Evolutionary conservation across 2,329 filamentous ascomycete genomes (phyloP).

Genomic region (Sporothrix phasma): DNA sequence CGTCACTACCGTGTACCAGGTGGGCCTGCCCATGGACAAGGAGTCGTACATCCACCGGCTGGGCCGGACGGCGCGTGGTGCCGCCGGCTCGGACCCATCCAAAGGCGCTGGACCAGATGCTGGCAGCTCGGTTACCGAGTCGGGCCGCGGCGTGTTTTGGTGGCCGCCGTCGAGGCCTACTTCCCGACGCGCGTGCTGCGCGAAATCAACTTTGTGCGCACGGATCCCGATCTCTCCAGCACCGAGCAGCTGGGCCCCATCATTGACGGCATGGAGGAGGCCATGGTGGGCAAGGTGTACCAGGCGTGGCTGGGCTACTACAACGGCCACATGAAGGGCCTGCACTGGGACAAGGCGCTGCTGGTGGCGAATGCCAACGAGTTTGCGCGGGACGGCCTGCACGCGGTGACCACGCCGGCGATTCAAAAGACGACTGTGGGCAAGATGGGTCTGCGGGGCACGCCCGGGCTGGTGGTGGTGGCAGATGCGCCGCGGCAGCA

Average conservation of each 20-base stretch:
- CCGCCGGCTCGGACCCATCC: constrained; percentile 44
- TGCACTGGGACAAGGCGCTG: constrained; percentile 33
- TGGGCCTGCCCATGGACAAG: constrained; percentile 48
- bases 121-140: constrained; percentile 35
- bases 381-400: constrained; percentile 39
- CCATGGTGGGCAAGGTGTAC: constrained; percentile 40
- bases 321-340: constrained; percentile 39
- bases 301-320: constrained; percentile 49
- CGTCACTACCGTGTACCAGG: constrained; percentile 57
- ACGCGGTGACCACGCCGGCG: constrained; percentile 36
- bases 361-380: constrained; percentile 43
- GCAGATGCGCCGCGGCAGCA: constrained; percentile 30
- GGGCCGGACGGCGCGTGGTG: constrained; percentile 56
- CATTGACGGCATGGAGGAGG: constrained; percentile 35
- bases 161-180: constrained; percentile 41
- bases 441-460: constrained; percentile 50
- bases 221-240: constrained; percentile 36
- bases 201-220: constrained; percentile 43
- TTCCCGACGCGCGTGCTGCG: constrained; percentile 42
- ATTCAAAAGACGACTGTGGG: constrained; percentile 38
- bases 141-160: constrained; percentile 51
- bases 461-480: constrained; percentile 37
- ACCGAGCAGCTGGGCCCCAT: constrained; percentile 30
- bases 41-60: constrained; percentile 60
- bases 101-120: constrained; percentile 49